Evolutionary conservation across 2,329 filamentous ascomycete species (phyloP).

Genomic region (Penicillium sp.): DNA sequence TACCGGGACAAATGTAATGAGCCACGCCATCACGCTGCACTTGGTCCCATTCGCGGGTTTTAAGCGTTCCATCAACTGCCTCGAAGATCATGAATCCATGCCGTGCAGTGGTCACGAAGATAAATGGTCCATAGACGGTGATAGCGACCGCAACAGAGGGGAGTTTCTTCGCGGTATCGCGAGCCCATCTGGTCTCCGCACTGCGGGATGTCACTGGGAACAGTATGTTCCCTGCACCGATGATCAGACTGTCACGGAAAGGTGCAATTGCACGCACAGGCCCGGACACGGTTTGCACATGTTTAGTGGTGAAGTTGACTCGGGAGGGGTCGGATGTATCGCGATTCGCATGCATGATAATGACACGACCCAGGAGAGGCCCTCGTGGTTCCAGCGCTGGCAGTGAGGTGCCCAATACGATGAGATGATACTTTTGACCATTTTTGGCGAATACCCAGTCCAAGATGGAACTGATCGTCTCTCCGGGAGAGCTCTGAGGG

Average conservation of each 20-base stretch:
- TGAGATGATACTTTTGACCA: constrained; percentile 38
- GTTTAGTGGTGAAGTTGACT: constrained; percentile 35
- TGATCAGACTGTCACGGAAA: constrained; percentile 45
- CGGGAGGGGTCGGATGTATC: constrained; percentile 22
- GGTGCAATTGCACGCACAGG: constrained; percentile 54
- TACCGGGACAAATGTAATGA: constrained; percentile 37
- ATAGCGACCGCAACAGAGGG: constrained; percentile 51
- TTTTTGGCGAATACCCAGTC: constrained; percentile 39
- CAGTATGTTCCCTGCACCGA: constrained; percentile 44
- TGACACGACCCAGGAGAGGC: constrained; percentile 30
- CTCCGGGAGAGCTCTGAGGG: constrained; percentile 32
- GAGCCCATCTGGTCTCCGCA: constrained; percentile 40
- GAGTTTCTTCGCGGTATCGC: constrained; percentile 38
- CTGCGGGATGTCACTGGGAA: constrained; percentile 43
- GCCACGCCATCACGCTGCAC: constrained; percentile 32
- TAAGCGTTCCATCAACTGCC: constrained; percentile 34
- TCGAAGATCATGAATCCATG: constrained; percentile 52
- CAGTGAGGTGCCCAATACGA: constrained; percentile 39
- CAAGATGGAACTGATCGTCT: constrained; percentile 40
- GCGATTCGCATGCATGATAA: constrained; percentile 37
- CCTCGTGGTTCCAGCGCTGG: constrained; percentile 21
- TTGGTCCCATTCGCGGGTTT: constrained; percentile 34
- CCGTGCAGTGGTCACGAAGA: constrained; percentile 53
- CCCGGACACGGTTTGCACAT: constrained; percentile 33
- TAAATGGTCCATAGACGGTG: constrained; percentile 43